Conservation (phyloP, 805 yeast species). For the Metschnikowia kofuensis region DNA sequence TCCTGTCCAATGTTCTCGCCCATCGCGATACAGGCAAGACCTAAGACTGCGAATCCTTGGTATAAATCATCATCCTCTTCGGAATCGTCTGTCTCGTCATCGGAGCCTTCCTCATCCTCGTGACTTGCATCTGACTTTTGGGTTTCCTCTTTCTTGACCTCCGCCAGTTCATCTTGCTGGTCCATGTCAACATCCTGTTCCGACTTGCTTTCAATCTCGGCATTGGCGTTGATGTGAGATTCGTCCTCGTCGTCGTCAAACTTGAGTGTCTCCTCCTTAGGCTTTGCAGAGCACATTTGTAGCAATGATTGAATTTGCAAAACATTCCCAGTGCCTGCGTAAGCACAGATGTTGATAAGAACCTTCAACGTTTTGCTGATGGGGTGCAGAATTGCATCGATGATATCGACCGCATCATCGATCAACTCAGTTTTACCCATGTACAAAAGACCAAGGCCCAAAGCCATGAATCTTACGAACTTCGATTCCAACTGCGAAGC, state of each 20-base stretch:
- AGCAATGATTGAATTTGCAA: slow-evolving; percentile 87
- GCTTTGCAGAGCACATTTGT: slow-evolving; percentile 81
- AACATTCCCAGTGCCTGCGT: slow-evolving; percentile 97
- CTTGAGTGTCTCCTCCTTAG: slow-evolving; percentile 24
- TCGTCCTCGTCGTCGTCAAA: slow-evolving; percentile 44
- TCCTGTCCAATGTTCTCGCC: slow-evolving; percentile 98
- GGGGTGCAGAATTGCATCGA: slow-evolving; percentile 94
- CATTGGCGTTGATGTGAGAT: slow-evolving; percentile 23
- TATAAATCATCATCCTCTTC: slow-evolving; percentile 53
- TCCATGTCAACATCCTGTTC: slow-evolving; percentile 29
- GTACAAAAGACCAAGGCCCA: slow-evolving; percentile 87
- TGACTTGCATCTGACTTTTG: slow-evolving; percentile 7
- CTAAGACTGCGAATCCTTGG: slow-evolving; percentile 90
- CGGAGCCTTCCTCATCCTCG: slow-evolving; percentile 27
- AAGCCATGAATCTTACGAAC: slow-evolving; percentile 86
- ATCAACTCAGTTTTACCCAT: slow-evolving; percentile 93
- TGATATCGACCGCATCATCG: slow-evolving; percentile 90
- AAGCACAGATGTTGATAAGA: slow-evolving; percentile 87
- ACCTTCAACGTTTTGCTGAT: slow-evolving; percentile 86
- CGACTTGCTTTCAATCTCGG: slow-evolving; percentile 15
- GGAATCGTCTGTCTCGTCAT: slow-evolving; percentile 26
- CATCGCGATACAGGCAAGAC: slow-evolving; percentile 91
- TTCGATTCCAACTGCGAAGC: slow-evolving; percentile 72
- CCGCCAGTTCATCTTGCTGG: slow-evolving; percentile 23
- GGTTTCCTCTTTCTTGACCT: slow-evolving; percentile 19